These are phyloP conservation scores for Lasiosphaeriaceae sp. DNA, from an alignment of 495 filamentous ascomycete genomes.

Conservation along the genomic window DNA sequence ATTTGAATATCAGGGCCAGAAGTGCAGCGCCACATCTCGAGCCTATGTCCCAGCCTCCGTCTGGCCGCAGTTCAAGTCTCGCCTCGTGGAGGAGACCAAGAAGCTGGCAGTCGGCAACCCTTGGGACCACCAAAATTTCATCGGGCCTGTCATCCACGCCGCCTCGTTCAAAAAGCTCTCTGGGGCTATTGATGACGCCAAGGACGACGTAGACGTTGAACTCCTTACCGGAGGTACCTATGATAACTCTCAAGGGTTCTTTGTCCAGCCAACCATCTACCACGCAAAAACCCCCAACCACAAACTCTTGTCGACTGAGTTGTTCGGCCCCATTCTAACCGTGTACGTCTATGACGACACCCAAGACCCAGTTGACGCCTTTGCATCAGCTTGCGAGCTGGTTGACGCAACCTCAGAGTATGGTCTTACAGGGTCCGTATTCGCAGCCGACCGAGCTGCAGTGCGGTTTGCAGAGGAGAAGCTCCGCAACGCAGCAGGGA, in stretches of 20 bases:
- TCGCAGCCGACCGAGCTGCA: conserved; percentile 66
- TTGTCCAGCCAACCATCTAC: conserved; percentile 71
- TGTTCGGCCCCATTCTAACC: conserved; percentile 72
- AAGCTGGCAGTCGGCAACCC: conserved; percentile 66
- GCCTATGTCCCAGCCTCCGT: conserved; percentile 69
- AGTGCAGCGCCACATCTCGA: conserved; percentile 79
- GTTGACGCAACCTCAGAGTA: conserved; percentile 69
- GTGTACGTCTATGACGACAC: conserved; percentile 70
- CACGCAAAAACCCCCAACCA: conserved; percentile 57
- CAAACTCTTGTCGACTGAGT: conserved; percentile 63
- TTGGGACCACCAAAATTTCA: conserved; percentile 63
- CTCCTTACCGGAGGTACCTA: conserved; percentile 65
- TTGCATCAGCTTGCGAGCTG: conserved; percentile 51
- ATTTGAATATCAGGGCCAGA: conserved; percentile 89
- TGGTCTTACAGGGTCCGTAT: conserved; percentile 75
- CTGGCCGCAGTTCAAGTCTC: conserved; percentile 60
- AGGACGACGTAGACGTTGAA: conserved; percentile 59
- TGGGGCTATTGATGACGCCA: conserved; percentile 61
- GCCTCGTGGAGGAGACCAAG: conserved; percentile 61
- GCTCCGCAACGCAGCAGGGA: conserved; percentile 74
- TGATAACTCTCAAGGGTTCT: conserved; percentile 66
- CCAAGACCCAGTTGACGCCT: conserved; percentile 47
- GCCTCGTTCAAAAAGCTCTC: conserved; percentile 68
- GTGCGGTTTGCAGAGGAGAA: conserved; percentile 65
- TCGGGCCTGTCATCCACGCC: conserved; percentile 76